Evolutionary conservation across 768 basidiomycete species (phyloP), one percentile per base, ranked within the genome.

Genomic region (Boletus patriciae): DNA sequence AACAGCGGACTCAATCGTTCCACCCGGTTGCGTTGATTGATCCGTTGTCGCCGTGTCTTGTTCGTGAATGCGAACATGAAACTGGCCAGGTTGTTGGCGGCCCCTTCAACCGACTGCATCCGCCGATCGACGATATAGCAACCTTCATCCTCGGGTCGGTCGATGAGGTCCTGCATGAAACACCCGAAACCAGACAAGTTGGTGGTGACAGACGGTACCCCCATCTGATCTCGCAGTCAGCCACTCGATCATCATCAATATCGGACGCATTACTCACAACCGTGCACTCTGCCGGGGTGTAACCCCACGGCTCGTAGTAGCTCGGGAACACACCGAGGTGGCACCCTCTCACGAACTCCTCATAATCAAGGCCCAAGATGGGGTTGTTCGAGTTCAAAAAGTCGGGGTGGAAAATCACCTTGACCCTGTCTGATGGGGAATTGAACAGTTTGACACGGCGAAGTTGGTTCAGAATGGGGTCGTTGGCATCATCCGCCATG

Each of bases 321-420:
- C 89, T 92, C 3, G 97, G 96, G 83, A 99, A 99, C 40, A 99
- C 96, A 46, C 97, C 97, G 47, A 99, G 77, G 78, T 99, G 97
- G 69, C 96, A 98, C 2, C 97, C 97, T 61, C 97, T 80, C 37
- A 98, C 97, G 68, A 99, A 99, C 75, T 99, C 97, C 73, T 99
- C 97, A 71, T 99, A 99, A 70, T 99, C 97, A 57, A 99, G 80
- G 3, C 94, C 95, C 19, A 99, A 77, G 52, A 98, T 97, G 0
- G 97, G 97, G 75, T 98, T 98, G 75, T 95, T 98, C 58, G 92
- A 87, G 74, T 96, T 98, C 69, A 99, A 73, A 77, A 99, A 99
- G 72, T 98, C 96, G 1, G 96, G 96, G 73, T 98, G 96, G 82
- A 98, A 98, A 43, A 98, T 81, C 69, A 99, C 83, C 77, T 99